Base-by-base conservation (phyloP, 108 stramenopile genomes). In the Skeletonema marinoi region DNA sequence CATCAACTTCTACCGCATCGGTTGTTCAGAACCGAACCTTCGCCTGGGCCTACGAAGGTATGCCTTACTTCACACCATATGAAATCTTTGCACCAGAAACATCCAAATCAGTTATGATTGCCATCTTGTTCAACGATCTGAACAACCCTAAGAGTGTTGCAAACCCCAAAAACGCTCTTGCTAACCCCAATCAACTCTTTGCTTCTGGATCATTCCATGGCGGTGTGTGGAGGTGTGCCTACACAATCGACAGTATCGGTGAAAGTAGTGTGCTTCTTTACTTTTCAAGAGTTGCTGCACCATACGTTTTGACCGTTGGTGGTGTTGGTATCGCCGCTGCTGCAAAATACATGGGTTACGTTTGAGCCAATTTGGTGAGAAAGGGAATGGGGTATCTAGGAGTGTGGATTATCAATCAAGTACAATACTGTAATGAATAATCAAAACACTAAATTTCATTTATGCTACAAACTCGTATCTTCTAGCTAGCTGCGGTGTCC, bases 41-140 rank as follows among this genome's bases (percentile, higher is more conserved):
- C 83, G 98, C 97, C 9, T 92, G 95, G 96, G 98, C 98, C 71
- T 99, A 99, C 89, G 97, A 94, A 69, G 98, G 98, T 58, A 98
- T 99, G 96, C 96, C 95, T 25, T 96, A 93, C 78, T 99, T 99
- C 83, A 85, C 77, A 61, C 96, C 97, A 31, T 94, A 96, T 74
- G 98, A 99, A 78, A 97, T 99, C 61, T 97, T 96, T 74, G 94
- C 95, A 33, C 98, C 97, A 32, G 97, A 98, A 82, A 97, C 96
- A 25, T 97, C 97, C 77, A 97, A 97, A 67, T 95, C 96, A 33
- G 97, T 97, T 85, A 99, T 99, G 98, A 90, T 88, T 11, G 98
- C 96, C 60, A 88, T 99, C 72, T 86, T 99, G 38, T 89, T 97
- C 74, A 82, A 89, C 68, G 98, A 99, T 82, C 80, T 98, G 63